Evolutionary conservation across 192 early-diverging fungal genomes (phyloP).

Genomic region (Coemansia sp.): DNA sequence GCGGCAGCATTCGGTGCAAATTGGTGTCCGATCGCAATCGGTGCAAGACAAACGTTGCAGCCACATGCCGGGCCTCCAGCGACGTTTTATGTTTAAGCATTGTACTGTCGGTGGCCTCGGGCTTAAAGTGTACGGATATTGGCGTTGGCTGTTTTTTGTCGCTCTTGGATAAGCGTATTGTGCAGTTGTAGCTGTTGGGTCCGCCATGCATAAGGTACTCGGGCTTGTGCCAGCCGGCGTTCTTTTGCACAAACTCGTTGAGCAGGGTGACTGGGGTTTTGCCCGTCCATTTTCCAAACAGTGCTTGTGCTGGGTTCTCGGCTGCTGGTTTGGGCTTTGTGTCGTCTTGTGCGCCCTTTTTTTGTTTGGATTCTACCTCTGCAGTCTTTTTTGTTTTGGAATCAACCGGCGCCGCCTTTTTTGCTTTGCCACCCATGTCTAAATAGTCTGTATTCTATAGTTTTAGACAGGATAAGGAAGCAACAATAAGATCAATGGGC

Average conservation of each 20-base stretch:
- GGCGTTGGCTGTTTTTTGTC: slow-evolving; percentile 43
- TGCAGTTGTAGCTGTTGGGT: slow-evolving; percentile 58
- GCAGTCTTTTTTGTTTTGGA: background rate
- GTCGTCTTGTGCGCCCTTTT: background rate
- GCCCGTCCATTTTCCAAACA: slow-evolving; percentile 83
- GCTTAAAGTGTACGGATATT: slow-evolving; percentile 10
- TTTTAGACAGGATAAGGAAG: background rate
- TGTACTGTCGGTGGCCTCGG: slow-evolving; percentile 11
- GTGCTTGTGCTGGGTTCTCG: slow-evolving; percentile 11
- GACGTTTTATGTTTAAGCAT: slow-evolving; percentile 18
- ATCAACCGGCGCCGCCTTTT: background rate
- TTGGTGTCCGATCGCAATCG: slow-evolving; percentile 69
- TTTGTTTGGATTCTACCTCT: background rate
- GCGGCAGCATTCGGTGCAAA: slow-evolving; percentile 73
- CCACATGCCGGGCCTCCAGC: slow-evolving; percentile 65
- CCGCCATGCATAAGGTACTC: slow-evolving; percentile 64
- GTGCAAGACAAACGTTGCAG: slow-evolving; percentile 78
- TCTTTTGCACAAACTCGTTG: slow-evolving; percentile 67
- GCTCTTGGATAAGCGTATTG: slow-evolving; percentile 21
- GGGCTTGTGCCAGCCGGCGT: slow-evolving; percentile 68
- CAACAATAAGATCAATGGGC: too few species aligned
- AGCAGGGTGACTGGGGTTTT: slow-evolving; percentile 79
- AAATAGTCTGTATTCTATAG: background rate
- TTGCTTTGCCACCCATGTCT: slow-evolving; percentile 13
- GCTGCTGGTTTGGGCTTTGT: slow-evolving; percentile 2